Evolutionary conservation across 2,329 filamentous ascomycete genomes (phyloP).

Genomic region (Diaporthe batatas): DNA sequence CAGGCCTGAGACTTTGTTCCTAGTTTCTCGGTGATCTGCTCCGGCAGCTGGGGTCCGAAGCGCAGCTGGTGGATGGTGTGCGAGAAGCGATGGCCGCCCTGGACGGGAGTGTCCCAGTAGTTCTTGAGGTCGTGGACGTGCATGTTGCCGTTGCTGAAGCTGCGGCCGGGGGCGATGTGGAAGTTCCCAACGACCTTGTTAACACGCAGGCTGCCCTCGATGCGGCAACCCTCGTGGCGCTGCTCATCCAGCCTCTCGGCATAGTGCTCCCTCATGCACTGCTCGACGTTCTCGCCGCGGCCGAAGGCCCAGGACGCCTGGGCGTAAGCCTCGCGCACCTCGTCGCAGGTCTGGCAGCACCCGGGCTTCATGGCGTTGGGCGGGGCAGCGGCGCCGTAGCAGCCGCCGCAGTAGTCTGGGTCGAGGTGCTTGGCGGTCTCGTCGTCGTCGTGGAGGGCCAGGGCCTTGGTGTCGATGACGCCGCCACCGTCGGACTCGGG

Average conservation of each 20-base stretch:
- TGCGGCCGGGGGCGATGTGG: slow-evolving; percentile 95
- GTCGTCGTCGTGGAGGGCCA: slow-evolving; percentile 78
- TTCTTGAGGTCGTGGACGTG: slow-evolving; percentile 98
- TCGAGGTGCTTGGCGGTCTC: slow-evolving; percentile 83
- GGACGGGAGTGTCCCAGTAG: slow-evolving; percentile 83
- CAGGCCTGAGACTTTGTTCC: slow-evolving; percentile 70
- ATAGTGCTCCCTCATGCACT: slow-evolving; percentile 96
- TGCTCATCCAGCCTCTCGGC: slow-evolving; percentile 88
- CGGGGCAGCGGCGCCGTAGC: slow-evolving; percentile 87
- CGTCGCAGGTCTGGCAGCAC: slow-evolving; percentile 97
- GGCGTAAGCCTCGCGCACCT: slow-evolving; percentile 95
- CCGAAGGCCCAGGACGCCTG: slow-evolving; percentile 93
- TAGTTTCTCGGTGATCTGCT: slow-evolving; percentile 73
- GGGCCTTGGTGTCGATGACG: slow-evolving; percentile 77
- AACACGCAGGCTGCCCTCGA: slow-evolving; percentile 91
- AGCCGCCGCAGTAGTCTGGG: slow-evolving; percentile 92
- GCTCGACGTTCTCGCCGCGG: slow-evolving; percentile 90
- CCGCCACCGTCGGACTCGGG: slow-evolving; percentile 80
- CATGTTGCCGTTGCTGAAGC: slow-evolving; percentile 96
- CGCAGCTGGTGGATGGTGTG: slow-evolving; percentile 90
- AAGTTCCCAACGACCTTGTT: slow-evolving; percentile 99
- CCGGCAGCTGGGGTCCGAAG: slow-evolving; percentile 92
- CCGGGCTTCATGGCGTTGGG: slow-evolving; percentile 80
- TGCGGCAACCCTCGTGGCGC: slow-evolving; percentile 91
- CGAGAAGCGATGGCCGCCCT: slow-evolving; percentile 84